Evolutionary conservation across 441 rosid species (phyloP).

Genomic region (Flueggea neowawraea): DNA sequence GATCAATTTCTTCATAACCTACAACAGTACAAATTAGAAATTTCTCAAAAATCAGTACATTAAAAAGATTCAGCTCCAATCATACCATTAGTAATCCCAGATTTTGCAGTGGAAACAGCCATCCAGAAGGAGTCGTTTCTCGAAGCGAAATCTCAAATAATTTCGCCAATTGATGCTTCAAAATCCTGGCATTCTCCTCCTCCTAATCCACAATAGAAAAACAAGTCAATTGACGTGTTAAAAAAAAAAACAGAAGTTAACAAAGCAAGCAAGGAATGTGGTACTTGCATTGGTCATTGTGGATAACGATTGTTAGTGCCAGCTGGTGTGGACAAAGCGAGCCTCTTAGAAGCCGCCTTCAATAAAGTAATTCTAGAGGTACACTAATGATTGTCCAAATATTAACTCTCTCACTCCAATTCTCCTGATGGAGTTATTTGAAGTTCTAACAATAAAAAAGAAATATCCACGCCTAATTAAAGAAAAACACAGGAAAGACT

Average conservation of each 20-base stretch:
- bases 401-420: too few species aligned
- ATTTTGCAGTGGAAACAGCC: constrained; percentile 59
- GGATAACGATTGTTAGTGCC: constrained; percentile 21
- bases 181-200: constrained; percentile 50
- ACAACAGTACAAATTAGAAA: background rate
- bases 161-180: constrained; percentile 51
- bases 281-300: constrained; percentile 71
- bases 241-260: background rate
- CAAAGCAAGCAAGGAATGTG: background rate
- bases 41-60: background rate
- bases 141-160: constrained; percentile 60
- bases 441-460: too few species aligned
- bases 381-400: too few species aligned
- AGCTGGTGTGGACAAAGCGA: constrained; percentile 22
- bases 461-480: too few species aligned
- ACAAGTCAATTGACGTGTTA: constrained; percentile 3
- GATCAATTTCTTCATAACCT: background rate
- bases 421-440: too few species aligned
- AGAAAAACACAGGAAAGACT: too few species aligned
- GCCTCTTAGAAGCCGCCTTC: constrained; percentile 46
- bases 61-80: background rate
- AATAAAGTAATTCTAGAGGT: too few species aligned
- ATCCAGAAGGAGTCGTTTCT: constrained; percentile 55
- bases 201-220: constrained; percentile 30
- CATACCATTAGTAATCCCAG: constrained; percentile 95